Evolutionary conservation across 139 green algal species (phyloP).

Genomic region (Chlorella vulgaris): DNA sequence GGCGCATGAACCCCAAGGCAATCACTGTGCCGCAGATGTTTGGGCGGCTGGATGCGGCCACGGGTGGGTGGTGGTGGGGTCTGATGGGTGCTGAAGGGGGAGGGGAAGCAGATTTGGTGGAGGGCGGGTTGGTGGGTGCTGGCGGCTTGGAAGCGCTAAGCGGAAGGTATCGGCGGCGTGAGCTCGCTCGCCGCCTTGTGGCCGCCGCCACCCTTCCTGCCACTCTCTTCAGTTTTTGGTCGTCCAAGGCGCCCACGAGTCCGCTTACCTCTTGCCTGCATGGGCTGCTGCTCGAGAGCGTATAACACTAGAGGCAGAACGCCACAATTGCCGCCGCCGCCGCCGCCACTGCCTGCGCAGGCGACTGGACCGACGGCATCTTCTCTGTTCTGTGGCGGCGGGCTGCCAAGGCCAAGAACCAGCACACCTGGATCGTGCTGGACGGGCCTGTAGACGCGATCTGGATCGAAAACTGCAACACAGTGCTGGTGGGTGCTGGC

Average conservation of each 20-base stretch:
- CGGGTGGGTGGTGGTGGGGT: conserved; percentile 78
- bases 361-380: conserved; percentile 96
- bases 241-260: too few relatives aligned
- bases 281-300: too few relatives aligned
- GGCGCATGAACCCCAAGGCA: conserved; percentile 92
- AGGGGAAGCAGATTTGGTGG: neutral
- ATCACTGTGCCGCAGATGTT: conserved; percentile 93
- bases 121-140: neutral
- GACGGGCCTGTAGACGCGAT: conserved; percentile 96
- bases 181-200: too few relatives aligned
- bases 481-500: conserved; percentile 51
- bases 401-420: conserved; percentile 86
- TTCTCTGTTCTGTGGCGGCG: conserved; percentile 94
- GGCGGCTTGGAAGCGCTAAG: neutral
- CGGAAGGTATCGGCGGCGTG: too few relatives aligned
- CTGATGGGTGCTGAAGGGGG: neutral
- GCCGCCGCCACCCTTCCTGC: too few relatives aligned
- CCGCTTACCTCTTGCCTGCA: too few relatives aligned
- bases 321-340: neutral
- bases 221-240: too few relatives aligned
- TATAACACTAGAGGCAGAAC: neutral
- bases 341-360: too few relatives aligned
- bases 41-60: conserved; percentile 84
- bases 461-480: conserved; percentile 99
- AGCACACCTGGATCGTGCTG: conserved; percentile 96